Base-by-base conservation (phyloP, 2,329 filamentous ascomycete species). In the Cordyceps cateniannulata region DNA sequence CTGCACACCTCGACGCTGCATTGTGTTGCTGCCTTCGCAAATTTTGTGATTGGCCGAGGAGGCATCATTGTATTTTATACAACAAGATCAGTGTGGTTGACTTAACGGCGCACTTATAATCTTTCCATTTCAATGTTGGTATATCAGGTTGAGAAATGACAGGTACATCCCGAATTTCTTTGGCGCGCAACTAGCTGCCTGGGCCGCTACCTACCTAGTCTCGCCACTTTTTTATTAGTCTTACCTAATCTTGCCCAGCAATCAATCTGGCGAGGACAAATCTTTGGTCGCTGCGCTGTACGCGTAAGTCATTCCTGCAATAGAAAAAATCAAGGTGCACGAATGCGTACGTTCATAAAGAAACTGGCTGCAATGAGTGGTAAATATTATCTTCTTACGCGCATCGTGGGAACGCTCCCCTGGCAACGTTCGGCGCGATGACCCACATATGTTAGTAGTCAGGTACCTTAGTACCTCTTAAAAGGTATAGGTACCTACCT, bases 1-100 rank as follows among this genome's bases (percentile, higher is more conserved):
- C 10, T 22, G 18, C 12, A 65, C 73, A 83, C 83, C 79, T 85
- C 79, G 44, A 74, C 65, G n/a, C 81, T 77, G 70, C 83, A 86
- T 67, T 81, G 78, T 7, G 81, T 79, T 42, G 76, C 79, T n/a
- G 81, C 79, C 14, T 76, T 71, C 18, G 82, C 82, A 61, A 86
- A 76, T 63, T 78, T 82, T 65, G 82, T 79, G 60, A 85, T 82
- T 1, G 82, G 82, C 6, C 82, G 78, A 25, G 66, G 66, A 20
- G 65, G 64, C 49, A 55, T 54, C 32, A 40, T 62, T 12, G 29
- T 20, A 25, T 16, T 5, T 16, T 14, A 22, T 48, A 16, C 3
- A 29, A 45, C 6, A 47, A 35, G 3, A 20, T 18, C 7, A 56
- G 5, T 22, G 18, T 45, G 20, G 5, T 53, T 6, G 29, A 40